Evolutionary conservation across 73 alveolate species (phyloP).

Genomic region (Diophrys sp.): DNA sequence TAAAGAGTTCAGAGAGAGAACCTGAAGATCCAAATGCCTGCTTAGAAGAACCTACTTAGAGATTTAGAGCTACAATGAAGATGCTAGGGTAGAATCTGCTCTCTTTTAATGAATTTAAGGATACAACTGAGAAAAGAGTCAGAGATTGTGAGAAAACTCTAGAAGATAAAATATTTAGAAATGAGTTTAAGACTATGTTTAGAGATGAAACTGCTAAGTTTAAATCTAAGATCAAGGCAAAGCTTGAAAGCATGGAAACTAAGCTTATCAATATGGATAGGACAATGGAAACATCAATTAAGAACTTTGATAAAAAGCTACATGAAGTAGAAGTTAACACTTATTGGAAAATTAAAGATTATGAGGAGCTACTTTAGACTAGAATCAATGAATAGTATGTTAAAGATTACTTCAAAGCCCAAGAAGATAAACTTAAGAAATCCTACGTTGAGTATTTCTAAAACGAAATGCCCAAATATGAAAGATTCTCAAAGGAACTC

Average conservation of each 20-base stretch:
- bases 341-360: constrained; percentile 66
- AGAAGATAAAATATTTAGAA: neutral
- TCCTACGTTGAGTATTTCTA: constrained; percentile 2
- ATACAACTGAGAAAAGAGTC: neutral
- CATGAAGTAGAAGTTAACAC: constrained; percentile 57
- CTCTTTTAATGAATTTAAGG: neutral
- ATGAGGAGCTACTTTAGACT: constrained; percentile 57
- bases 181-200: neutral
- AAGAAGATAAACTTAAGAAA: neutral
- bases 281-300: neutral
- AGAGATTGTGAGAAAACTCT: neutral
- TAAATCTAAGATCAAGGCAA: neutral
- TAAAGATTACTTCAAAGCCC: constrained; percentile 29
- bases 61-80: neutral
- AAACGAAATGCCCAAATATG: constrained; percentile 15
- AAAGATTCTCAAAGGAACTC: constrained; percentile 4
- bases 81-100: neutral
- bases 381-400: constrained; percentile 52
- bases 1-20: neutral
- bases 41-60: neutral
- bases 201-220: neutral
- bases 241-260: neutral
- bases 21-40: neutral
- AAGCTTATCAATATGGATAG: constrained; percentile 1
- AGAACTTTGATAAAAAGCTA: constrained; percentile 33